Evolutionary conservation across 2,329 filamentous ascomycete species (phyloP).

Genomic region (Metarhizium robertsii): DNA sequence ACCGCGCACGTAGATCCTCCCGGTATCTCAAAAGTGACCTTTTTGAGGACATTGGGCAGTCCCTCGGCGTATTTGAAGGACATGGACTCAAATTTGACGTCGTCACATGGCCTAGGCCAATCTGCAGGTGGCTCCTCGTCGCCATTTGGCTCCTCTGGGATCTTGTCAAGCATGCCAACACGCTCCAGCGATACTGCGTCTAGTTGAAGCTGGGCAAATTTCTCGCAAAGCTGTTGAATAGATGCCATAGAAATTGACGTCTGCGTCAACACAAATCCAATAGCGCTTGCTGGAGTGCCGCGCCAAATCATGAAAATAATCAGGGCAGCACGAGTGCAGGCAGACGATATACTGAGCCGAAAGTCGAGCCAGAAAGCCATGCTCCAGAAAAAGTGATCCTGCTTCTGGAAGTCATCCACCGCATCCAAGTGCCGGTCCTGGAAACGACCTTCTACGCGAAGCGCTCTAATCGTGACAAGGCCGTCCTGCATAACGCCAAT

Average conservation of each 20-base stretch:
- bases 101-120: constrained; percentile 66
- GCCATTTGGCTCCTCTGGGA: constrained; percentile 66
- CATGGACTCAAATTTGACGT: constrained; percentile 67
- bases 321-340: constrained; percentile 62
- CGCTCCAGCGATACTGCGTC: constrained; percentile 87
- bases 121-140: constrained; percentile 58
- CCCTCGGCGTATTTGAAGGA: constrained; percentile 72
- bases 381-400: constrained; percentile 94
- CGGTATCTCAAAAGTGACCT: constrained; percentile 65
- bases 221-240: constrained; percentile 54
- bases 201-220: constrained; percentile 81
- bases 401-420: constrained; percentile 83
- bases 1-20: constrained; percentile 54
- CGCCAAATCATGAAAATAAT: constrained; percentile 67
- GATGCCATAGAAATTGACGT: constrained; percentile 26
- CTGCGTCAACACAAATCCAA: constrained; percentile 70
- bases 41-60: constrained; percentile 61
- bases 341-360: constrained; percentile 55
- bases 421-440: constrained; percentile 71
- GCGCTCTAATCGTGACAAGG: constrained; percentile 76
- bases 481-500: constrained; percentile 83
- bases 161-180: constrained; percentile 69
- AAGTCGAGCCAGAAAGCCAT: constrained; percentile 78
- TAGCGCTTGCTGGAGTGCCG: constrained; percentile 65
- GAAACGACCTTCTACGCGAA: constrained; percentile 69